Percentiles rank a stretch among this genome's conserved stretches.
Evolutionary conservation across 2,329 filamentous ascomycete species (phyloP).

Genomic region (Clonostachys rhizophaga): DNA sequence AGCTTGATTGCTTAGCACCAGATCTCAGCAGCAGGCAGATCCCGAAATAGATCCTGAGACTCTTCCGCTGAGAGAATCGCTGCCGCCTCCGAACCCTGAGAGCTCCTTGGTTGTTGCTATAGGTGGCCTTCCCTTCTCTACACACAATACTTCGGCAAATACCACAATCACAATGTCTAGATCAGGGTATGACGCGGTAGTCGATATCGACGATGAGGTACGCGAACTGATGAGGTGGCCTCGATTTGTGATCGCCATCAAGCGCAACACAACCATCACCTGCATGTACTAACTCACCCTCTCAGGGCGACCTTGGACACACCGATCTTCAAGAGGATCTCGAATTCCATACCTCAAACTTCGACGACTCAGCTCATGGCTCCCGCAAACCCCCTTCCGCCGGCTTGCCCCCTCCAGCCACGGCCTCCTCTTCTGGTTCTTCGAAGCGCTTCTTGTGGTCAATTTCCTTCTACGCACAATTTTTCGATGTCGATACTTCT

Average conservation of each 20-base stretch:
- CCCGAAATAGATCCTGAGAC: too few species aligned
- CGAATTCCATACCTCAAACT: constrained; percentile 94
- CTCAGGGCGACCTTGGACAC: constrained; percentile 90
- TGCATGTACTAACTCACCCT: constrained; percentile 3
- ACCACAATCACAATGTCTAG: constrained; percentile 58
- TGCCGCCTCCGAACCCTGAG: too few species aligned
- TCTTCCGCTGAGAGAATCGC: too few species aligned
- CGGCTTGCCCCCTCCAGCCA: constrained; percentile 54
- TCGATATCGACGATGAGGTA: constrained; percentile 95
- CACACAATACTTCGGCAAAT: too few species aligned
- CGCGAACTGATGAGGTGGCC: neutral
- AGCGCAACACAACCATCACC: neutral
- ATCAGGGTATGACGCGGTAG: constrained; percentile 93
- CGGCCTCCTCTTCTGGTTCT: constrained; percentile 32
- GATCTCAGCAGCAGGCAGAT: too few species aligned
- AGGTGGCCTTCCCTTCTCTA: too few species aligned
- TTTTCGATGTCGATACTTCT: constrained; percentile 96
- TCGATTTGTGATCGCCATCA: neutral
- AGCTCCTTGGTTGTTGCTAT: too few species aligned
- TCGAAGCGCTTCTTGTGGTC: constrained; percentile 90
- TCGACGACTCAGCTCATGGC: constrained; percentile 54
- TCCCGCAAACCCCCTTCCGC: constrained; percentile 38
- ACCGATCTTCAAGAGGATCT: constrained; percentile 98
- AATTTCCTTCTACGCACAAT: constrained; percentile 90
- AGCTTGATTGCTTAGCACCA: too few species aligned